Base-by-base conservation (phyloP, 2,329 filamentous ascomycete genomes). In the Fusarium sp. region DNA sequence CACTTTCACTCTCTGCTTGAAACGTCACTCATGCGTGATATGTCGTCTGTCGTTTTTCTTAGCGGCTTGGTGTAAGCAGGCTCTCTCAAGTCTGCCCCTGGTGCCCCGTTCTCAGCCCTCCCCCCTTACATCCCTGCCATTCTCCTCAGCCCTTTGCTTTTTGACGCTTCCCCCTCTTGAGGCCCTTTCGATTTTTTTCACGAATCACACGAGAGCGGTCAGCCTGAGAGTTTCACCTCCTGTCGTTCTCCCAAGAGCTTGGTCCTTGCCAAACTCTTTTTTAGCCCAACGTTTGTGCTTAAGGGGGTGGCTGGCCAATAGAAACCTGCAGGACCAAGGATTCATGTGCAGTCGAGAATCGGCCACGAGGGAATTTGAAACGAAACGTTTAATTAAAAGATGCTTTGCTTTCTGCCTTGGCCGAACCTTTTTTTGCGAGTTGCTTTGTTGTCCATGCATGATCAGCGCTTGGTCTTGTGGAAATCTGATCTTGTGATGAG, bases 391-490 rank as follows among this genome's bases (percentile, higher is more conserved):
- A 52, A 52, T 52, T 52, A 68, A 74, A 58, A 27, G 16, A 25
- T 27, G 34, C 30, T 37, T 27, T 70, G 23, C 41, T 66, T 56
- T 60, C 16, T 59, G 43, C 37, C 32, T 45, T 20, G 2, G 34
- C 57, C 34, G 32, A 54, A 32, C 27, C 48, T 52, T 30, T 32
- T 27, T 32, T n/a, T 23, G 14, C 16, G 23, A 6, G 7, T 30
- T 67, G 67, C 71, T 74, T 67, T 16, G 71, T 57, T 74, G 71
- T 52, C 61, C 58, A 16, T 74, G 66, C 72, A 66, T 58, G 52
- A 35, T n/a, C 18, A 18, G 48, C 48, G 48, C 48, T 52, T 52
- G 48, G 25, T 25, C 48, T 52, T 30, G 41, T 45, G 9, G 45
- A 27, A 48, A 50, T 7, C 23, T 52, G 27, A 20, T 32, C 48